Evolutionary conservation across 1,284 basidiomycete genomes (phyloP).

Genomic region (Tremellales sp.): DNA sequence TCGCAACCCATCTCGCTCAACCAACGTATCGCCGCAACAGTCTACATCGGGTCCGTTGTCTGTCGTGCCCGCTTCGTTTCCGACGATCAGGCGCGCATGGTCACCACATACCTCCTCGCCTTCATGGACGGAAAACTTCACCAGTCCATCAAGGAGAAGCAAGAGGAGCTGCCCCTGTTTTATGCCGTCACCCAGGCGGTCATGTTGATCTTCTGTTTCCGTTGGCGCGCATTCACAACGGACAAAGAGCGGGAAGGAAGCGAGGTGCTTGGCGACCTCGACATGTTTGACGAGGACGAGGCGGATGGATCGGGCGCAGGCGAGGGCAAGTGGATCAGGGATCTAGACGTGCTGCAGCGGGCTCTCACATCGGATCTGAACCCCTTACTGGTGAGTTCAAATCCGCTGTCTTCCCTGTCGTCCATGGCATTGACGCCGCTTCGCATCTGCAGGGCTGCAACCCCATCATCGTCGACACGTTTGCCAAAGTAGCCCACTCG

Average conservation of each 20-base stretch:
- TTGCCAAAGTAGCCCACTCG: slow-evolving; percentile 86
- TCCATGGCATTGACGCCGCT: neutral
- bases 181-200: slow-evolving; percentile 91
- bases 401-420: neutral
- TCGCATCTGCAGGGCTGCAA: slow-evolving; percentile 66
- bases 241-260: neutral
- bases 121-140: slow-evolving; percentile 75
- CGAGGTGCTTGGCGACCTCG: slow-evolving; percentile 2
- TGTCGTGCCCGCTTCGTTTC: slow-evolving; percentile 86
- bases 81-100: slow-evolving; percentile 66
- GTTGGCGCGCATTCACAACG: slow-evolving; percentile 62
- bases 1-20: slow-evolving; percentile 33
- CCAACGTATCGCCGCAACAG: slow-evolving; percentile 75
- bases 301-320: slow-evolving; percentile 2
- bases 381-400: slow-evolving; percentile 68
- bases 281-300: slow-evolving; percentile 6
- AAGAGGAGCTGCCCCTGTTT: slow-evolving; percentile 59
- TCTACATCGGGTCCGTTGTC: slow-evolving; percentile 89
- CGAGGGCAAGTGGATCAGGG: slow-evolving; percentile 71
- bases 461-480: slow-evolving; percentile 83
- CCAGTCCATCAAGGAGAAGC: slow-evolving; percentile 50
- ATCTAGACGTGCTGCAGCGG: slow-evolving; percentile 73
- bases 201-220: slow-evolving; percentile 97
- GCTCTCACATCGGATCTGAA: slow-evolving; percentile 81
- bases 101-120: slow-evolving; percentile 77